Percentiles rank a stretch among this genome's conserved stretches.
These are phyloP conservation scores for Quercus phellos DNA, from an alignment of 331 rosid species.

Conservation along the genomic window DNA sequence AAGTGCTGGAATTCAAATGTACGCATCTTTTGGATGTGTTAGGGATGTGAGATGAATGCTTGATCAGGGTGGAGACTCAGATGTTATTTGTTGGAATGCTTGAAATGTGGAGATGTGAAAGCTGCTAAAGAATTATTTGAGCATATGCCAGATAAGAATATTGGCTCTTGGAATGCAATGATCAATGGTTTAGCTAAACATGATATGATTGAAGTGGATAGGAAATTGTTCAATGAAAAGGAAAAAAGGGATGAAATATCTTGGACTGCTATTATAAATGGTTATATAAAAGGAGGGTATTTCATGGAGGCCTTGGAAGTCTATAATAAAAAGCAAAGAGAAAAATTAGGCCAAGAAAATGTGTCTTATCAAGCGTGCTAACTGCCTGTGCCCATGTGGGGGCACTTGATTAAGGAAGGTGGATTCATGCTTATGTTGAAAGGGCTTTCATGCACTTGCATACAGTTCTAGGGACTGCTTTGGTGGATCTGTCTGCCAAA, in stretches of 20 bases:
- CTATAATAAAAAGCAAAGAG: constrained; percentile 35
- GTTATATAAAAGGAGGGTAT: constrained; percentile 27
- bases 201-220: constrained; percentile 35
- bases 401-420: constrained; percentile 4
- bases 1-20: constrained; percentile 61
- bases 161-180: constrained; percentile 51
- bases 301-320: constrained; percentile 35
- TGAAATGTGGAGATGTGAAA: constrained; percentile 32
- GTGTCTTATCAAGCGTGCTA: constrained; percentile 33
- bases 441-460: constrained; percentile 2
- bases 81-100: constrained; percentile 35
- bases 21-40: constrained; percentile 41
- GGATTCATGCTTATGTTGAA: too few relatives aligned
- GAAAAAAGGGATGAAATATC: constrained; percentile 41
- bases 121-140: constrained; percentile 34
- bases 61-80: too few relatives aligned
- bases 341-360: constrained; percentile 25
- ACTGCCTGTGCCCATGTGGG: constrained; percentile 47
- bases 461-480: constrained; percentile 38
- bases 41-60: constrained; percentile 29
- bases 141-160: constrained; percentile 24
- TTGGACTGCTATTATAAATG: constrained; percentile 49
- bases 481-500: constrained; percentile 48
- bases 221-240: constrained; percentile 39
- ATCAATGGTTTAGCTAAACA: constrained; percentile 30